Evolutionary conservation across 805 yeast species (phyloP).

Genomic region (Saccharomycopsis sp.): DNA sequence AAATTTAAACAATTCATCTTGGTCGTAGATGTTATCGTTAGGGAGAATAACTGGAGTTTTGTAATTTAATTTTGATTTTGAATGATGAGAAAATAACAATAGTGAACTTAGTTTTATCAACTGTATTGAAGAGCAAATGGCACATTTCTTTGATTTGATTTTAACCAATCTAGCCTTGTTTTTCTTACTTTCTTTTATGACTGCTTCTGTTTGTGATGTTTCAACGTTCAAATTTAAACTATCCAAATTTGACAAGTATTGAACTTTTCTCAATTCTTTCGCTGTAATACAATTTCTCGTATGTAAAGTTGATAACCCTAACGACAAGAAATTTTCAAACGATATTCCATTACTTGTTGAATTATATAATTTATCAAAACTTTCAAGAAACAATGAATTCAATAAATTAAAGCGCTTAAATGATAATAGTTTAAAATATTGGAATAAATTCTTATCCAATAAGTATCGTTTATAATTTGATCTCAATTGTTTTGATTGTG

Average conservation of each 20-base stretch:
- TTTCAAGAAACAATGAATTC: conserved; percentile 11
- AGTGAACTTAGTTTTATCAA: conserved; percentile 11
- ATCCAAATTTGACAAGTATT: background rate
- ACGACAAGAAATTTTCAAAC: conserved; percentile 14
- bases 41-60: conserved; percentile 19
- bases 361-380: conserved; percentile 13
- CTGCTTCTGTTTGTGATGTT: background rate
- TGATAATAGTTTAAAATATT: conserved; percentile 15
- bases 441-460: conserved; percentile 8
- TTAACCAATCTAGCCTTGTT: conserved; percentile 5
- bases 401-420: conserved; percentile 18
- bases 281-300: conserved; percentile 18
- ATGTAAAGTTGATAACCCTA: conserved; percentile 19
- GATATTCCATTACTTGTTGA: background rate
- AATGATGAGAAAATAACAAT: conserved; percentile 18
- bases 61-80: conserved; percentile 17
- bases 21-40: conserved; percentile 20
- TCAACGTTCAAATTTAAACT: conserved; percentile 2
- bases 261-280: conserved; percentile 10
- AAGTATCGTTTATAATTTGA: conserved; percentile 10
- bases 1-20: conserved; percentile 12
- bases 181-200: conserved; percentile 1
- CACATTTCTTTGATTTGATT: conserved; percentile 16
- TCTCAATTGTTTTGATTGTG: conserved; percentile 7
- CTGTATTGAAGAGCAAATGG: conserved; percentile 20